These are phyloP conservation scores for Lathyrus aphaca DNA, from an alignment of 306 rosid genomes.

Conservation along the genomic window DNA sequence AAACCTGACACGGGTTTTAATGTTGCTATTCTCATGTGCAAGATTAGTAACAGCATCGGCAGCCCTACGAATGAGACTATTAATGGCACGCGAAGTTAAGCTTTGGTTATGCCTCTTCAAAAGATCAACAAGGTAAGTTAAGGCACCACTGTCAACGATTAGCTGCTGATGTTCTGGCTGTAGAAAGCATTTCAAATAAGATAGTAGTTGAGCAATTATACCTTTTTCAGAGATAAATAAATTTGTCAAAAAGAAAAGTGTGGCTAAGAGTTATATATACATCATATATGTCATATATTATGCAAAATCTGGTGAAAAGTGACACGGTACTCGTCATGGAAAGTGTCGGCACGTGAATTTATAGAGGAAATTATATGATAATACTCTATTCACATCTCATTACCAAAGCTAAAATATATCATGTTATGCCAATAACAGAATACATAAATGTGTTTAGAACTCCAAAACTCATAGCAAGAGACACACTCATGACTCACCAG, in stretches of 20 bases:
- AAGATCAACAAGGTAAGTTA: slow-evolving; percentile 78
- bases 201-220: slow-evolving; percentile 47
- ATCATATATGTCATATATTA: slow-evolving; percentile 1
- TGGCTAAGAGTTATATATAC: slow-evolving; percentile 9
- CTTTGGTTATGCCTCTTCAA: slow-evolving; percentile 75
- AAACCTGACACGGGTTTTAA: slow-evolving; percentile 96
- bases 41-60: slow-evolving; percentile 99
- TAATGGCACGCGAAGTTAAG: slow-evolving; percentile 67
- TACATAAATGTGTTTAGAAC: slow-evolving; percentile 17
- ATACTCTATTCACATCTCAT: slow-evolving; percentile 22
- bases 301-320: slow-evolving; percentile 17
- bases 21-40: slow-evolving; percentile 96
- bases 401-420: slow-evolving; percentile 28
- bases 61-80: slow-evolving; percentile 94
- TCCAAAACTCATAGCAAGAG: slow-evolving; percentile 10
- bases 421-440: not conserved
- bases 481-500: not conserved
- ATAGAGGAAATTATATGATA: slow-evolving; percentile 23
- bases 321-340: not conserved
- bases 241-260: not conserved
- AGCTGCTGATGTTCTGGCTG: slow-evolving; percentile 99
- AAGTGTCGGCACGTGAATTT: slow-evolving; percentile 14
- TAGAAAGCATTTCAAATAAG: slow-evolving; percentile 47
- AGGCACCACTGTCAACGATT: slow-evolving; percentile 85
- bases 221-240: not conserved